These are phyloP conservation scores for Phytopythium montanum DNA, from an alignment of 352 stramenopile genomes.

Conservation along the genomic window DNA sequence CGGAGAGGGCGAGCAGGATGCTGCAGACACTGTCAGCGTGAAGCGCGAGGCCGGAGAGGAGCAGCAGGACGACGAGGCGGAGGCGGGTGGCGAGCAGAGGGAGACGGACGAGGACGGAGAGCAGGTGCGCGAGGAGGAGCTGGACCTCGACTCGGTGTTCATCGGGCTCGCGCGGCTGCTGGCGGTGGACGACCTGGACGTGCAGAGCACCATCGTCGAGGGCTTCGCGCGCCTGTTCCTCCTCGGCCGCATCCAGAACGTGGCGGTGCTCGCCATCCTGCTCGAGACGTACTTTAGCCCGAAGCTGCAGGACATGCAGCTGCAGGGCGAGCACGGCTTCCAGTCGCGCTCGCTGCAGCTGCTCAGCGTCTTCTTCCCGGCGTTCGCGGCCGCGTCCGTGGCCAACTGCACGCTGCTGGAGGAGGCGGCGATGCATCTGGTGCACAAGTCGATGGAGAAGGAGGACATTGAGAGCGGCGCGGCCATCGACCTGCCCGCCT, in stretches of 20 bases:
- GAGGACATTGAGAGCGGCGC: slow-evolving; percentile 32
- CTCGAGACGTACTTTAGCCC: slow-evolving; percentile 76
- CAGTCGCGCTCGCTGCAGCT: slow-evolving; percentile 66
- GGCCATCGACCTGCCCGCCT: slow-evolving; percentile 45
- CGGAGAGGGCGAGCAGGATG: not conserved
- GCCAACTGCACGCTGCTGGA: slow-evolving; percentile 60
- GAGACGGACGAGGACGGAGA: slow-evolving; percentile 11
- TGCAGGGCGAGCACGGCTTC: slow-evolving; percentile 47
- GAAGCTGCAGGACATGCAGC: slow-evolving; percentile 49
- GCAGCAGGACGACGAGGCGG: slow-evolving; percentile 13
- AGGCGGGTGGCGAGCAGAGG: slow-evolving; percentile 20
- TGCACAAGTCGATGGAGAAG: slow-evolving; percentile 60
- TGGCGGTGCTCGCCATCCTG: slow-evolving; percentile 54
- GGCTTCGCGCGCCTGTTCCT: slow-evolving; percentile 76
- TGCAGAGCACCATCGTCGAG: slow-evolving; percentile 73
- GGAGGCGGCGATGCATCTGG: slow-evolving; percentile 56
- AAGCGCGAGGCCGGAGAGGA: slow-evolving; percentile 6
- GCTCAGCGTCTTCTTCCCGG: slow-evolving; percentile 72
- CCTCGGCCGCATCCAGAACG: slow-evolving; percentile 62
- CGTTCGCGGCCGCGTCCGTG: slow-evolving; percentile 48
- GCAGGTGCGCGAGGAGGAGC: slow-evolving; percentile 19
- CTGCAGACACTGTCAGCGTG: not conserved
- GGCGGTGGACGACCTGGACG: slow-evolving; percentile 54
- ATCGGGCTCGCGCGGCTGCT: slow-evolving; percentile 52
- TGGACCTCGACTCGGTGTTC: slow-evolving; percentile 59